Conservation (phyloP, 768 basidiomycete species). For the Pleurotus giganteus region DNA sequence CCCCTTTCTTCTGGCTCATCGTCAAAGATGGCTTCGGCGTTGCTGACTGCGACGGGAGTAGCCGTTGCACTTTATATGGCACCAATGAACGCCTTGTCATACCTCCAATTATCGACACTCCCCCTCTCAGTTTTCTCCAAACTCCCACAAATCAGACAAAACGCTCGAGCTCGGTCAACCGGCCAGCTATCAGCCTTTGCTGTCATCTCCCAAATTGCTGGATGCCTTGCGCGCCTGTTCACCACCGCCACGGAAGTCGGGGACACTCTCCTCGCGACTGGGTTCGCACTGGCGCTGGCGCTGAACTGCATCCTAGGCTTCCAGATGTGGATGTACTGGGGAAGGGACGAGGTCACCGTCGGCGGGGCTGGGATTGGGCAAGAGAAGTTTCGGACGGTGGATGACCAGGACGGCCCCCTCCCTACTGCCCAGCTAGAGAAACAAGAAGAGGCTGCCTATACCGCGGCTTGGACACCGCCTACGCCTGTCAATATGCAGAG, state of each 20-base stretch:
- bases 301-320: slow-evolving; percentile 82
- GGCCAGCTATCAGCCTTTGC: slow-evolving; percentile 95
- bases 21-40: slow-evolving; percentile 28
- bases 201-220: slow-evolving; percentile 81
- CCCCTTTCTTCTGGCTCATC: slow-evolving; percentile 7
- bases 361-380: slow-evolving; percentile 14
- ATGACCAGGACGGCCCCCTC: slow-evolving; percentile 13
- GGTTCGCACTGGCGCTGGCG: slow-evolving; percentile 78
- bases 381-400: slow-evolving; percentile 15
- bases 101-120: slow-evolving; percentile 83
- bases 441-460: slow-evolving; percentile 13
- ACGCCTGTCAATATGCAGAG: slow-evolving; percentile 34
- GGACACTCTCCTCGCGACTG: slow-evolving; percentile 76
- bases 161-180: slow-evolving; percentile 71
- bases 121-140: slow-evolving; percentile 93
- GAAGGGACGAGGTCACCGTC: slow-evolving; percentile 33
- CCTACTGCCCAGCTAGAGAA: slow-evolving; percentile 20
- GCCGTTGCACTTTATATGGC: slow-evolving; percentile 42
- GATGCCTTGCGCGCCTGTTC: slow-evolving; percentile 90
- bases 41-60: slow-evolving; percentile 25
- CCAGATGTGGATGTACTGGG: slow-evolving; percentile 88
- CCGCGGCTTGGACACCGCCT: background rate
- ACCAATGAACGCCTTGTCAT: slow-evolving; percentile 50
- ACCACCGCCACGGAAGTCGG: slow-evolving; percentile 90
- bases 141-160: slow-evolving; percentile 89